Conservation (phyloP, 2,329 filamentous ascomycete species). For the Nigrospora sphaerica region DNA sequence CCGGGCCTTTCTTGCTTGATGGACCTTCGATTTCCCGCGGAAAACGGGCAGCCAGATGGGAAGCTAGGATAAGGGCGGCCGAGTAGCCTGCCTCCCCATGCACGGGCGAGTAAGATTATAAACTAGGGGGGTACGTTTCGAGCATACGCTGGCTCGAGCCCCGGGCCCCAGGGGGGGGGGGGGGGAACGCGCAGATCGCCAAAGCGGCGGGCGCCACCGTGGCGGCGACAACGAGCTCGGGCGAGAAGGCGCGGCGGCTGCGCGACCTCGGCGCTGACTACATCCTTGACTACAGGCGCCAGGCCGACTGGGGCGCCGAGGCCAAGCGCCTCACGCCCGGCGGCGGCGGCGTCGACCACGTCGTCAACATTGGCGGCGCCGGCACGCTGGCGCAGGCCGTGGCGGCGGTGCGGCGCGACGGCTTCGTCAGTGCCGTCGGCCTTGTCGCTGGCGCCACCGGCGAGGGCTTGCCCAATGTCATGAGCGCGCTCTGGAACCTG, state of each 20-base stretch:
- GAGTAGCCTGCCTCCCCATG: background rate
- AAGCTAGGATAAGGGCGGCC: too few relatives aligned
- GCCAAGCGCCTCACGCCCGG: conserved; percentile 40
- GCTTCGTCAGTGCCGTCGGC: conserved; percentile 24
- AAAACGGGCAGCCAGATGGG: background rate
- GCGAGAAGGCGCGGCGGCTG: conserved; percentile 44
- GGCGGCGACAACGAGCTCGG: conserved; percentile 52
- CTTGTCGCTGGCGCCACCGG: conserved; percentile 10
- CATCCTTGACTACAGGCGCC: conserved; percentile 54
- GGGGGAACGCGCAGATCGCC: conserved; percentile 21
- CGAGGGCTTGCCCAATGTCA: conserved; percentile 2
- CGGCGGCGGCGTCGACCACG: conserved; percentile 49
- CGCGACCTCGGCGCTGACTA: conserved; percentile 49
- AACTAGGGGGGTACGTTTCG: background rate
- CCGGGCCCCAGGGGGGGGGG: background rate
- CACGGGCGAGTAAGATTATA: background rate
- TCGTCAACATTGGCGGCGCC: conserved; percentile 61
- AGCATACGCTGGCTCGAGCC: too few relatives aligned
- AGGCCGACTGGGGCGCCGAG: conserved; percentile 51
- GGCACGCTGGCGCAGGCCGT: conserved; percentile 52
- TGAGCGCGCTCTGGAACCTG: conserved; percentile 6
- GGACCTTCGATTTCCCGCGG: too few relatives aligned
- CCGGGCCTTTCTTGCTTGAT: too few relatives aligned
- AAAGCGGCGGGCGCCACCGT: conserved; percentile 43
- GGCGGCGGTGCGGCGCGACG: conserved; percentile 34